A percentile compares a stretch with the other conserved stretches of the same genome.
phyloP scores from a whole-genome alignment of 1,284 basidiomycete genomes.

The Porodaedalea pini region DNA sequence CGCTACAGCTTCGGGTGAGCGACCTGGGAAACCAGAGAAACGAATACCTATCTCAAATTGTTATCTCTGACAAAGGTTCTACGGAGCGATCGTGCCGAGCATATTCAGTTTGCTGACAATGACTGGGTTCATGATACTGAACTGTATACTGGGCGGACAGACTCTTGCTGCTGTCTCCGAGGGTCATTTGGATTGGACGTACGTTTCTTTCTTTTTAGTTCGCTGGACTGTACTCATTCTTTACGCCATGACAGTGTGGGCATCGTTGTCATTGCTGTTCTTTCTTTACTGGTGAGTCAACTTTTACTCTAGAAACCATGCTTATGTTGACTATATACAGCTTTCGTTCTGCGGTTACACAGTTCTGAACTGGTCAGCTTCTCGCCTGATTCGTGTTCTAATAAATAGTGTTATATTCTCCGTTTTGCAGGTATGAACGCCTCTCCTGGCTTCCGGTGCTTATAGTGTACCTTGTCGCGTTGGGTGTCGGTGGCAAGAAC shows the following conservation, averaged over 20 bases:
- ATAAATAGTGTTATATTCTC: background rate
- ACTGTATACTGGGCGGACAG: slow-evolving; percentile 77
- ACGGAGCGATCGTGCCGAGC: slow-evolving; percentile 60
- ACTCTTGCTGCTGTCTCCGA: slow-evolving; percentile 68
- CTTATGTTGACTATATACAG: slow-evolving; percentile 30
- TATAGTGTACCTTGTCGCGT: slow-evolving; percentile 70
- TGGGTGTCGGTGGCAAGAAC: slow-evolving; percentile 71
- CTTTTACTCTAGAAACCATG: background rate
- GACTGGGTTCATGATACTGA: slow-evolving; percentile 74
- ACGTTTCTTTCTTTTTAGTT: slow-evolving; percentile 23
- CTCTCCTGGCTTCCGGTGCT: slow-evolving; percentile 77
- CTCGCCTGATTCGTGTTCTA: background rate
- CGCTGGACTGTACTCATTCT: background rate
- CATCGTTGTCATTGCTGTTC: slow-evolving; percentile 79
- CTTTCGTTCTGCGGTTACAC: slow-evolving; percentile 79
- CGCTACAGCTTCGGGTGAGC: slow-evolving; percentile 74
- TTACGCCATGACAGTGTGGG: slow-evolving; percentile 62
- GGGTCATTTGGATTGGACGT: slow-evolving; percentile 67
- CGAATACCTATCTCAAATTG: background rate
- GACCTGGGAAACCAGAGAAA: background rate
- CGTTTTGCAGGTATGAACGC: slow-evolving; percentile 61
- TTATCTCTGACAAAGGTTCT: slow-evolving; percentile 45
- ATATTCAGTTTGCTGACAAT: slow-evolving; percentile 62
- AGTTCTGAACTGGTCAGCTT: slow-evolving; percentile 60
- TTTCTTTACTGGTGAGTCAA: slow-evolving; percentile 66